A percentile compares a stretch with the other conserved stretches of the same genome.
Conservation (phyloP, 2,329 filamentous ascomycete genomes). For the Fusarium poae region DNA sequence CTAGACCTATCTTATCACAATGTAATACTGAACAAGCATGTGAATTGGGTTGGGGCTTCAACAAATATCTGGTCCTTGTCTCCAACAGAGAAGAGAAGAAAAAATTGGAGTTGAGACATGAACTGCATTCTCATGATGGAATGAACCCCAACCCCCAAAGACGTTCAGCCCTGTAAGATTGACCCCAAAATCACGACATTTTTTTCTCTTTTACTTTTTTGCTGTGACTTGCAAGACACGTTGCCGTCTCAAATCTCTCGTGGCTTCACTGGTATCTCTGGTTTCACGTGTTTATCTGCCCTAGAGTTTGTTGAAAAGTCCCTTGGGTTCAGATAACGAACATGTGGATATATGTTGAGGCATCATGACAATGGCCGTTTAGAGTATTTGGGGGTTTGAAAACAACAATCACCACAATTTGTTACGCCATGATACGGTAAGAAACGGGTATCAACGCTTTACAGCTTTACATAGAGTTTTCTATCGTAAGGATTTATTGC, state of each 20-base stretch:
- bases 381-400: conserved; percentile 22
- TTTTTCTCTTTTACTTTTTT: conserved; percentile 1
- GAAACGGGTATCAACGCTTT: conserved; percentile 26
- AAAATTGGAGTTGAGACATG: conserved; percentile 29
- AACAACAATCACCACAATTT: background rate
- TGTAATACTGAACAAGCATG: conserved; percentile 16
- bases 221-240: background rate
- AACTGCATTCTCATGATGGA: background rate
- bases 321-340: conserved; percentile 2
- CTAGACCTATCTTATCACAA: conserved; percentile 5
- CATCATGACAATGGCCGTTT: conserved; percentile 6
- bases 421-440: conserved; percentile 26
- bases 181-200: conserved; percentile 35
- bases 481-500: background rate
- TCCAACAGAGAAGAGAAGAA: background rate
- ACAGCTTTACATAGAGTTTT: background rate
- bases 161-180: conserved; percentile 22
- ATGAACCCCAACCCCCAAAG: conserved; percentile 46
- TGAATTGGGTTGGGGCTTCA: conserved; percentile 44
- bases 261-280: conserved; percentile 9
- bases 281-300: background rate
- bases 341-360: conserved; percentile 1
- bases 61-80: conserved; percentile 23
- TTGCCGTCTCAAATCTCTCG: background rate
- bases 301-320: background rate